phyloP scores from a whole-genome alignment of 495 filamentous ascomycete species.

The Aspergillus nanangensis region DNA sequence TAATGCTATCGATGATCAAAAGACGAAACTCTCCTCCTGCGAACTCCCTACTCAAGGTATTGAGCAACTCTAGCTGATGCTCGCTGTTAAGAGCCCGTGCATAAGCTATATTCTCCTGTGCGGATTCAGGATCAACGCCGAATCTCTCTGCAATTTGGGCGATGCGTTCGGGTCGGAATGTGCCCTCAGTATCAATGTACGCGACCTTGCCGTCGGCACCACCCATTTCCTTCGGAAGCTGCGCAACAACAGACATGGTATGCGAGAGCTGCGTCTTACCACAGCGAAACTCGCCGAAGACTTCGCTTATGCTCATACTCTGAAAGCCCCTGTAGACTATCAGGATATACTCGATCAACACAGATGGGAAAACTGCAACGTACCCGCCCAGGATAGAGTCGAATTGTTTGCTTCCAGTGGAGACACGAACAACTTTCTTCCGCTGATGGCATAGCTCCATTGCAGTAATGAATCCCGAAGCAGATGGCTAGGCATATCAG shows the following conservation, averaged over 20 bases:
- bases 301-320: constrained; percentile 77
- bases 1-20: constrained; percentile 74
- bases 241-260: constrained; percentile 67
- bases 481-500: constrained; percentile 47
- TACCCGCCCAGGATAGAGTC: constrained; percentile 68
- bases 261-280: constrained; percentile 70
- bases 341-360: neutral
- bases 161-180: constrained; percentile 69
- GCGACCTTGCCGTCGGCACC: constrained; percentile 76
- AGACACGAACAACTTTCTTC: constrained; percentile 64
- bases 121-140: constrained; percentile 58
- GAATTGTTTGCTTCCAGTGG: constrained; percentile 72
- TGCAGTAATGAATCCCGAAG: constrained; percentile 71
- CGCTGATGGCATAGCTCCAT: constrained; percentile 66
- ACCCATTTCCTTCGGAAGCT: constrained; percentile 56
- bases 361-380: constrained; percentile 2
- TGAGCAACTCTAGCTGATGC: constrained; percentile 69
- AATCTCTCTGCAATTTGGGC: constrained; percentile 73
- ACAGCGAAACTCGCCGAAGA: constrained; percentile 69
- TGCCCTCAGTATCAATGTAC: constrained; percentile 79
- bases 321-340: constrained; percentile 58
- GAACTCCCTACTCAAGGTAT: constrained; percentile 62
- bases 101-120: constrained; percentile 73
- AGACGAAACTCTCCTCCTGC: constrained; percentile 65
- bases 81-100: constrained; percentile 70